These are phyloP conservation scores for Ogataea paraovalis DNA, from an alignment of 805 yeast genomes.

Conservation along the genomic window DNA sequence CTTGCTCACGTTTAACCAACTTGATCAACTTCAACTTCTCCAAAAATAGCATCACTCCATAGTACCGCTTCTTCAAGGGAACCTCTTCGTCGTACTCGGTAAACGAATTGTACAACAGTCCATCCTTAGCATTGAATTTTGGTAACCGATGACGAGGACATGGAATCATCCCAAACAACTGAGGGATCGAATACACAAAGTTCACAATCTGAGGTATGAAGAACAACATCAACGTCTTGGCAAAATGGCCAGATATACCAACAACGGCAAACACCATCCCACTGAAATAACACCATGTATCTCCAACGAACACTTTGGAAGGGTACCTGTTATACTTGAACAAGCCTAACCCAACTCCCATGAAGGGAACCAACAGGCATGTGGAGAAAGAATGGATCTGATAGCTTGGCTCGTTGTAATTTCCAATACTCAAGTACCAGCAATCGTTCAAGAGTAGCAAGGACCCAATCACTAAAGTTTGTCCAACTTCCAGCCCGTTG, in stretches of 20 bases:
- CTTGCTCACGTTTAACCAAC: slow-evolving; percentile 34
- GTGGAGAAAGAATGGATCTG: slow-evolving; percentile 82
- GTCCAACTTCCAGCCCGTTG: slow-evolving; percentile 96
- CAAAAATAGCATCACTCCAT: slow-evolving; percentile 41
- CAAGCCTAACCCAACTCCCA: slow-evolving; percentile 78
- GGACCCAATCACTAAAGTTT: slow-evolving; percentile 71
- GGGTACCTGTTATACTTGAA: slow-evolving; percentile 86
- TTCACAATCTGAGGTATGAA: slow-evolving; percentile 90
- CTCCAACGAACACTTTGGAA: slow-evolving; percentile 92
- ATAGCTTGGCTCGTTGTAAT: slow-evolving; percentile 28
- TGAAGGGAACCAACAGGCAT: slow-evolving; percentile 75
- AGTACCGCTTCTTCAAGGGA: slow-evolving; percentile 26
- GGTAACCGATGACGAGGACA: slow-evolving; percentile 97
- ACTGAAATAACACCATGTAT: slow-evolving; percentile 94
- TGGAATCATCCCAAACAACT: slow-evolving; percentile 77
- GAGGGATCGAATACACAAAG: slow-evolving; percentile 89
- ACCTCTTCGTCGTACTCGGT: slow-evolving; percentile 39
- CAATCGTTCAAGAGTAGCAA: slow-evolving; percentile 73
- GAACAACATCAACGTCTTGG: slow-evolving; percentile 83
- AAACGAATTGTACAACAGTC: slow-evolving; percentile 70
- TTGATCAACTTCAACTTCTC: slow-evolving; percentile 46
- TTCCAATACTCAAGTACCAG: slow-evolving; percentile 46
- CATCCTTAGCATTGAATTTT: slow-evolving; percentile 59
- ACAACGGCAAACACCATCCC: slow-evolving; percentile 99
- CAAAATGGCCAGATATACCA: slow-evolving; percentile 93